phyloP scores from a whole-genome alignment of 805 yeast genomes.

The Ogataea angusta region DNA sequence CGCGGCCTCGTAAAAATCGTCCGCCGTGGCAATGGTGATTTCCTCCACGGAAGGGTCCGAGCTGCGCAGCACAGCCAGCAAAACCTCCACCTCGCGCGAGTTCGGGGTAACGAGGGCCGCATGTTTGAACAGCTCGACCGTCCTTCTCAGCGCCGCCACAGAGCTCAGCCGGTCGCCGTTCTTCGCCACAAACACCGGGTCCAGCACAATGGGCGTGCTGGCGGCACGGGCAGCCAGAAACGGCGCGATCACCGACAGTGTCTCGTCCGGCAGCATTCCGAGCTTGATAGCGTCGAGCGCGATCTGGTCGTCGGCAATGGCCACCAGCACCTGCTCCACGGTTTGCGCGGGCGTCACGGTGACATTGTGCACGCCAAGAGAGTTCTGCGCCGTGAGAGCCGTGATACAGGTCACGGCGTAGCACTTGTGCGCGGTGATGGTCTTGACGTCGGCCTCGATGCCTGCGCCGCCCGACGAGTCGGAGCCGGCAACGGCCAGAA shows the following conservation, averaged over 20 bases:
- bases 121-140: slow-evolving; percentile 17
- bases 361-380: slow-evolving; percentile 42
- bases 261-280: slow-evolving; percentile 63
- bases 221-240: slow-evolving; percentile 11
- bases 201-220: slow-evolving; percentile 48
- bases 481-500: slow-evolving; percentile 64
- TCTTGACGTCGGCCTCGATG: slow-evolving; percentile 84
- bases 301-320: slow-evolving; percentile 55
- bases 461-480: slow-evolving; percentile 95
- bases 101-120: slow-evolving; percentile 67
- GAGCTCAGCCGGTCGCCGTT: slow-evolving; percentile 62
- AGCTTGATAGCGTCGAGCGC: slow-evolving; percentile 69
- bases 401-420: slow-evolving; percentile 77
- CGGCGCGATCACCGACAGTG: slow-evolving; percentile 36
- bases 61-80: slow-evolving; percentile 25
- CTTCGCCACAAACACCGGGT: slow-evolving; percentile 83
- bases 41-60: slow-evolving; percentile 16
- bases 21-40: slow-evolving; percentile 3
- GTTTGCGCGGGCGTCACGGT: slow-evolving; percentile 43
- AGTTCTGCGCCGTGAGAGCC: slow-evolving; percentile 81
- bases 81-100: slow-evolving; percentile 45
- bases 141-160: slow-evolving; percentile 25
- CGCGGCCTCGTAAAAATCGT: slow-evolving; percentile 39
- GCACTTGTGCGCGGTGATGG: slow-evolving; percentile 74
- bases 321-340: slow-evolving; percentile 48